Conservation (phyloP, 1,284 basidiomycete species). For the Pterula multifida region DNA sequence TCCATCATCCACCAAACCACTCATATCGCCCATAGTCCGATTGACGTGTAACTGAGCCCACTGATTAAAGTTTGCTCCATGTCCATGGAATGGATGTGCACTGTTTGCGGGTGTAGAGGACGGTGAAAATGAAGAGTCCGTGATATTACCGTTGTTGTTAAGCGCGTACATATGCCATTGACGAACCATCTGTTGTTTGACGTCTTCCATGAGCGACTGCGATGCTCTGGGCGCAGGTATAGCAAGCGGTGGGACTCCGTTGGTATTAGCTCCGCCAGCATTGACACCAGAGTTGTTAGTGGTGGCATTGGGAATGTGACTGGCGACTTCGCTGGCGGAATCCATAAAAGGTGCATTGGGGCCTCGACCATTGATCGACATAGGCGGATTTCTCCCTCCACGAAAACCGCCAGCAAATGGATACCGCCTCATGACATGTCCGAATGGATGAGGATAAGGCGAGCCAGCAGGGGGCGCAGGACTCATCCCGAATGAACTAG, state of each 20-base stretch:
- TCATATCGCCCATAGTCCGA: constrained; percentile 23
- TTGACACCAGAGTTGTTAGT: too few species aligned
- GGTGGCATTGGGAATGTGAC: background rate
- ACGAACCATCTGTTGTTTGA: constrained; percentile 54
- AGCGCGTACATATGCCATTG: constrained; percentile 70
- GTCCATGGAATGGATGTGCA: background rate
- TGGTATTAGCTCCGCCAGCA: background rate
- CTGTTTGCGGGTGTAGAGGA: constrained; percentile 54
- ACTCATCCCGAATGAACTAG: constrained; percentile 27
- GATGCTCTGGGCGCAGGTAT: background rate
- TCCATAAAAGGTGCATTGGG: constrained; percentile 14
- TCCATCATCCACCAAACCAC: constrained; percentile 15
- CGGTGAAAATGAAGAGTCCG: constrained; percentile 63
- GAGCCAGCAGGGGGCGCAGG: constrained; percentile 47
- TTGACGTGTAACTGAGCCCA: constrained; percentile 54
- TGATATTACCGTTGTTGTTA: constrained; percentile 49
- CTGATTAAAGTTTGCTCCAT: constrained; percentile 39
- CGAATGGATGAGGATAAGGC: constrained; percentile 65
- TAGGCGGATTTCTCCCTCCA: constrained; percentile 26
- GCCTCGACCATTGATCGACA: constrained; percentile 36
- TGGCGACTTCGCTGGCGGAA: background rate
- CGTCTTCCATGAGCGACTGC: constrained; percentile 20
- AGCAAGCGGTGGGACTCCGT: background rate
- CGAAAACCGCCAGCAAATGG: constrained; percentile 22
- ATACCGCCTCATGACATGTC: constrained; percentile 48